A percentile compares a stretch with the other conserved stretches of the same genome.
These are phyloP conservation scores for Geotrichum aggregatum DNA, from an alignment of 1,139 yeast genomes.

Conservation along the genomic window DNA sequence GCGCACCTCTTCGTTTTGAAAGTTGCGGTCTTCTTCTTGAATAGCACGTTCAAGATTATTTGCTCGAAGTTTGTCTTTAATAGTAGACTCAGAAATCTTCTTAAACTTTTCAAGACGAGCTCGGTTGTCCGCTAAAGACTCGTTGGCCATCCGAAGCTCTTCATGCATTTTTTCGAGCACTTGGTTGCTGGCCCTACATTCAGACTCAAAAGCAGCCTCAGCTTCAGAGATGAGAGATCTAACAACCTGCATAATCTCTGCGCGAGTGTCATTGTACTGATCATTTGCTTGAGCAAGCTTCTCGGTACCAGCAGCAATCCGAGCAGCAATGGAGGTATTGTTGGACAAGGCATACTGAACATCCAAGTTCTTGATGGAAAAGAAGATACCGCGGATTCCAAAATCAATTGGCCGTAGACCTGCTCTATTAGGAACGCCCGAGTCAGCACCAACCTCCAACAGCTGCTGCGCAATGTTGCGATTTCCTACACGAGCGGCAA, in stretches of 20 bases:
- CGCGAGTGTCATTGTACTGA: conserved; percentile 37
- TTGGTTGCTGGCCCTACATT: conserved; percentile 45
- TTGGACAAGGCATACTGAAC: conserved; percentile 1
- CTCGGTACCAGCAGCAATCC: conserved; percentile 2
- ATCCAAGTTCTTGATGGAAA: neutral
- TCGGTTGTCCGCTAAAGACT: conserved; percentile 44
- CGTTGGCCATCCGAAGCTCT: conserved; percentile 48
- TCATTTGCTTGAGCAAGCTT: neutral
- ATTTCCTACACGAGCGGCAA: conserved; percentile 86
- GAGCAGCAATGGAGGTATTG: conserved; percentile 10
- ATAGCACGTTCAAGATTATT: conserved; percentile 56
- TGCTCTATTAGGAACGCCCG: conserved; percentile 69
- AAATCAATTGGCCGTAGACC: conserved; percentile 85
- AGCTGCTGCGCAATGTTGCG: conserved; percentile 75
- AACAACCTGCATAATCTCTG: conserved; percentile 45
- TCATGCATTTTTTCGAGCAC: conserved; percentile 47
- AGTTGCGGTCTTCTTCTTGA: conserved; percentile 51
- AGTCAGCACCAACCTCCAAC: conserved; percentile 82
- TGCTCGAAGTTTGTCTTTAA: conserved; percentile 49
- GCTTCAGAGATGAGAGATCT: conserved; percentile 34
- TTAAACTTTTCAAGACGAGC: conserved; percentile 45
- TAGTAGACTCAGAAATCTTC: conserved; percentile 41
- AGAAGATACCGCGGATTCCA: conserved; percentile 46
- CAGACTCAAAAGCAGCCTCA: conserved; percentile 49
- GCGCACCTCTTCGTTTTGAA: conserved; percentile 40